Conservation (phyloP, 2,329 filamentous ascomycete species). For the Aspergillus bombycis region DNA sequence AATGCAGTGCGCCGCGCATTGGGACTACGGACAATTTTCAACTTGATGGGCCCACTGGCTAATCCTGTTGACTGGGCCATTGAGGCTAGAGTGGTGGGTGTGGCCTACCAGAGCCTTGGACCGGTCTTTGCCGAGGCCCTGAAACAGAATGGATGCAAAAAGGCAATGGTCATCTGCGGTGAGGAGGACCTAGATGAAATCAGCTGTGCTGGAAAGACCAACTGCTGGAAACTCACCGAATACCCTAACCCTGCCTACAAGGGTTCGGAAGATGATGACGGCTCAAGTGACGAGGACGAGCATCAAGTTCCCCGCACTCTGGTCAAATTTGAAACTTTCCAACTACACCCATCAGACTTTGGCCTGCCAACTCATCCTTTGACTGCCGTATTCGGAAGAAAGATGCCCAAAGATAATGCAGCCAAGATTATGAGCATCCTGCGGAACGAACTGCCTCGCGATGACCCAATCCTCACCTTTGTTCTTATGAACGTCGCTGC, state of each 20-base stretch:
- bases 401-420: conserved; percentile 85
- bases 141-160: conserved; percentile 72
- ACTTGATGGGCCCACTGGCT: conserved; percentile 87
- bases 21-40: conserved; percentile 96
- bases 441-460: conserved; percentile 68
- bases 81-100: conserved; percentile 90
- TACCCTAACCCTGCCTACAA: conserved; percentile 50
- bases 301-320: conserved; percentile 39
- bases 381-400: conserved; percentile 77
- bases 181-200: conserved; percentile 95
- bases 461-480: conserved; percentile 89
- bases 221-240: conserved; percentile 79
- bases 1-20: conserved; percentile 84
- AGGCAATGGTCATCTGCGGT: conserved; percentile 89
- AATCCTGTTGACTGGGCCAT: conserved; percentile 85
- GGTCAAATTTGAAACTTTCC: conserved; percentile 74
- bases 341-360: conserved; percentile 81
- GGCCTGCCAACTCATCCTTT: conserved; percentile 77
- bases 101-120: conserved; percentile 84
- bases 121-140: conserved; percentile 87
- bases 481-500: conserved; percentile 93
- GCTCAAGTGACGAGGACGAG: conserved; percentile 44
- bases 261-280: conserved; percentile 46
- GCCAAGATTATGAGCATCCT: conserved; percentile 78
- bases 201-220: conserved; percentile 83